A percentile compares a stretch with the other conserved stretches of the same genome.
These are phyloP conservation scores for Neurospora crassa DNA, from an alignment of 2,329 filamentous ascomycete genomes.

Conservation along the genomic window DNA sequence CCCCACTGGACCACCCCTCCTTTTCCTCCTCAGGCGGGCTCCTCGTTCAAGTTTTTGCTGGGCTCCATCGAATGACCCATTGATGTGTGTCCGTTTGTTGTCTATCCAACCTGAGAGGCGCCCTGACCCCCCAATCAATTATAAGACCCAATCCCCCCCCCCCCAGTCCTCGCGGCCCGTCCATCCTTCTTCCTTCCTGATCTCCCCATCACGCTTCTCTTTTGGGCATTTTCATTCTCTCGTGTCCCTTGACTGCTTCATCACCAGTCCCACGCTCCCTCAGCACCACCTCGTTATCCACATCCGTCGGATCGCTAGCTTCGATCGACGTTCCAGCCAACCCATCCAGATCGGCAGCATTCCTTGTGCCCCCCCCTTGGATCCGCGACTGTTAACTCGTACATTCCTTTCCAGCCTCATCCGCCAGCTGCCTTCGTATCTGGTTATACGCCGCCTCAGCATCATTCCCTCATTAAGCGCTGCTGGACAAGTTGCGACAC, in stretches of 20 bases:
- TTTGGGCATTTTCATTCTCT: constrained; percentile 4
- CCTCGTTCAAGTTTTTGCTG: background rate
- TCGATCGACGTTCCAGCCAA: constrained; percentile 13
- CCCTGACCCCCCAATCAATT: background rate
- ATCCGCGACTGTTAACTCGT: constrained; percentile 10
- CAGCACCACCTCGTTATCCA: background rate
- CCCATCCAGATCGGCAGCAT: constrained; percentile 25
- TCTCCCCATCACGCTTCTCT: constrained; percentile 3
- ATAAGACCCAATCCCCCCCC: background rate
- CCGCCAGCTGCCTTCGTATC: constrained; percentile 7
- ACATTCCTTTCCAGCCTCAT: constrained; percentile 13
- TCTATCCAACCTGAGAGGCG: background rate
- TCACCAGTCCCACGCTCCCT: background rate
- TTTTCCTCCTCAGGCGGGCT: background rate
- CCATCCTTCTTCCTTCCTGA: background rate
- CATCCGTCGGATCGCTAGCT: constrained; percentile 12
- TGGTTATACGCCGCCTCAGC: constrained; percentile 11
- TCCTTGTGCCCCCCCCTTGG: constrained; percentile 42
- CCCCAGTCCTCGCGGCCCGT: background rate
- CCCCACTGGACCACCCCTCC: background rate
- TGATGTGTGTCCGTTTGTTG: background rate
- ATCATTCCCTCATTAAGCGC: constrained; percentile 7
- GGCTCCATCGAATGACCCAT: background rate
- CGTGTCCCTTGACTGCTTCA: constrained; percentile 4
- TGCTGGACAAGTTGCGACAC: constrained; percentile 2